Evolutionary conservation across 2,329 filamentous ascomycete species (phyloP).

Genomic region (Sarocladium strictum): DNA sequence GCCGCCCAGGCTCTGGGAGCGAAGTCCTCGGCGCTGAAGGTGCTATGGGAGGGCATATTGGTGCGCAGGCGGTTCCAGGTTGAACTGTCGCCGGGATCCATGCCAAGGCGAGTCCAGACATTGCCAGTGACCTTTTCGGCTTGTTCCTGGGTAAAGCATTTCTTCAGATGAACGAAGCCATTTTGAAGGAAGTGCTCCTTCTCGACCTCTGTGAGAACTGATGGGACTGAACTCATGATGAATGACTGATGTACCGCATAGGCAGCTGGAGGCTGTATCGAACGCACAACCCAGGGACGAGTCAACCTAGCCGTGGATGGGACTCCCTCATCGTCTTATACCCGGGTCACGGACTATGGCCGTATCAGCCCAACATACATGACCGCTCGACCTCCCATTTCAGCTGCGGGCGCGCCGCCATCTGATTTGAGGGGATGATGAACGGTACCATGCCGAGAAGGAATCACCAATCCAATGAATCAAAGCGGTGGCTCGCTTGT

Average conservation of each 20-base stretch:
- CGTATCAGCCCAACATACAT: not conserved
- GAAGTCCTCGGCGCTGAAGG: slow-evolving; percentile 47
- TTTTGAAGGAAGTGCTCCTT: slow-evolving; percentile 34
- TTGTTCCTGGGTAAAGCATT: slow-evolving; percentile 32
- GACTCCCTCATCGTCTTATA: slow-evolving; percentile 3
- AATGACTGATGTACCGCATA: not conserved
- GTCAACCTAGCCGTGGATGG: not conserved
- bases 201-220: slow-evolving; percentile 29
- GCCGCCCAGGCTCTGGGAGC: slow-evolving; percentile 61
- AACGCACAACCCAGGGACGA: not conserved
- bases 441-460: not conserved
- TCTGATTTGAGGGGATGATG: slow-evolving; percentile 7
- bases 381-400: not conserved
- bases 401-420: not conserved
- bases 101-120: slow-evolving; percentile 61
- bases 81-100: slow-evolving; percentile 54
- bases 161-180: slow-evolving; percentile 29
- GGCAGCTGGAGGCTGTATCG: not conserved
- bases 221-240: not conserved
- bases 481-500: not conserved
- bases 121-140: slow-evolving; percentile 26
- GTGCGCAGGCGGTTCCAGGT: slow-evolving; percentile 59
- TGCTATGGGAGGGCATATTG: slow-evolving; percentile 57
- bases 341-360: not conserved
- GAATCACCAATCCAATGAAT: not conserved